These are phyloP conservation scores for Aphanocladium album DNA, from an alignment of 2,329 filamentous ascomycete genomes.

Conservation along the genomic window DNA sequence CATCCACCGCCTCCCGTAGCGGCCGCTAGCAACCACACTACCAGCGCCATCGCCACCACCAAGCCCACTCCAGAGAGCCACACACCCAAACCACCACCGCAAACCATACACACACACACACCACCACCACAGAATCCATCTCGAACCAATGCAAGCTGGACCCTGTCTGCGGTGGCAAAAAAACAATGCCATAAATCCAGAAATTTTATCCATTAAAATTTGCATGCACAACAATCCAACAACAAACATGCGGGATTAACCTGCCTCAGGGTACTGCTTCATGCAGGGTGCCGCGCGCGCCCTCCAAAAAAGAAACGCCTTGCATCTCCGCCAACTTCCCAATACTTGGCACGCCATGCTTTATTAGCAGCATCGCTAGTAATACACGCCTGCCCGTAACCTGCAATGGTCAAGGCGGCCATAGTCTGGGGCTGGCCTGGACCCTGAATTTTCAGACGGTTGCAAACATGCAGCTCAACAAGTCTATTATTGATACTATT, in stretches of 20 bases:
- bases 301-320: too few relatives aligned
- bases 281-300: background rate
- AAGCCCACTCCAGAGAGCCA: background rate
- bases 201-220: background rate
- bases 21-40: background rate
- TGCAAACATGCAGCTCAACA: too few relatives aligned
- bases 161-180: conserved; percentile 7
- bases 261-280: background rate
- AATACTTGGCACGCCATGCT: background rate
- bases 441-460: background rate
- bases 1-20: background rate
- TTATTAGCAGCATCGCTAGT: background rate
- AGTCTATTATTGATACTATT: too few relatives aligned
- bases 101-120: background rate
- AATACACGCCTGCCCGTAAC: background rate
- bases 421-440: background rate
- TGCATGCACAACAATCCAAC: too few relatives aligned
- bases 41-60: background rate
- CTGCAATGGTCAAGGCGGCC: background rate
- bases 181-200: background rate
- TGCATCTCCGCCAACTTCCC: background rate
- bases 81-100: background rate
- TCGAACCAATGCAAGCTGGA: background rate
- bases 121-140: background rate
- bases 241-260: background rate